phyloP scores from a whole-genome alignment of 495 filamentous ascomycete genomes.

The Clohesyomyces aquaticus region DNA sequence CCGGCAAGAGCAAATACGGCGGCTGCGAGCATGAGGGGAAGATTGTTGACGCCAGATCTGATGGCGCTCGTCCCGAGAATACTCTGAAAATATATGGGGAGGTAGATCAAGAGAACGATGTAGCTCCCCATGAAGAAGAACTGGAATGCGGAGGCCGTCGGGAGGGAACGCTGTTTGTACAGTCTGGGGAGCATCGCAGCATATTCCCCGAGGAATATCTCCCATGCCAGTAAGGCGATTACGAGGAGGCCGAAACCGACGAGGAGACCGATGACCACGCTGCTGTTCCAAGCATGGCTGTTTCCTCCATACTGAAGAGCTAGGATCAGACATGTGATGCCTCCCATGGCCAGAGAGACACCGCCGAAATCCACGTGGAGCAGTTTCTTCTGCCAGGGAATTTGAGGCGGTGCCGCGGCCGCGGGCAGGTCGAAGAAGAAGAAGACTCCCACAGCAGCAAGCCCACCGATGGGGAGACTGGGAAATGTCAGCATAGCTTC shows the following conservation, averaged over 20 bases:
- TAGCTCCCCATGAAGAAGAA: slow-evolving; percentile 33
- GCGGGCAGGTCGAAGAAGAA: slow-evolving; percentile 49
- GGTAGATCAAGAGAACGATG: slow-evolving; percentile 40
- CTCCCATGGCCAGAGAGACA: slow-evolving; percentile 31
- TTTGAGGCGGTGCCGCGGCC: slow-evolving; percentile 33
- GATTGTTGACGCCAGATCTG: slow-evolving; percentile 39
- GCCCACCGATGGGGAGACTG: slow-evolving; percentile 58
- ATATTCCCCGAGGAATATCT: slow-evolving; percentile 30
- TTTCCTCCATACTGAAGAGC: slow-evolving; percentile 43
- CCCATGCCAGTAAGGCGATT: slow-evolving; percentile 21
- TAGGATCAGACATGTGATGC: slow-evolving; percentile 35
- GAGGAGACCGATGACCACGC: slow-evolving; percentile 53
- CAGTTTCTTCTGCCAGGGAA: slow-evolving; percentile 37
- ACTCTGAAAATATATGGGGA: slow-evolving; percentile 47
- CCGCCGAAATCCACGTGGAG: slow-evolving; percentile 42
- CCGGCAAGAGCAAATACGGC: slow-evolving; percentile 43
- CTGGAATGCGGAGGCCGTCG: slow-evolving; percentile 1
- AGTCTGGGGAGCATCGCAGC: slow-evolving; percentile 36
- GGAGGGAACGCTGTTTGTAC: slow-evolving; percentile 20
- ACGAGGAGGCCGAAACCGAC: slow-evolving; percentile 46
- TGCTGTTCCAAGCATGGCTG: slow-evolving; percentile 41
- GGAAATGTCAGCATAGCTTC: slow-evolving; percentile 59
- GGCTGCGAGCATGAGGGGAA: slow-evolving; percentile 43
- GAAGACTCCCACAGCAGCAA: slow-evolving; percentile 47
- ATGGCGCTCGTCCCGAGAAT: slow-evolving; percentile 27